These are phyloP conservation scores for Lactarius akahatsu DNA, from an alignment of 768 basidiomycete genomes.

Conservation along the genomic window DNA sequence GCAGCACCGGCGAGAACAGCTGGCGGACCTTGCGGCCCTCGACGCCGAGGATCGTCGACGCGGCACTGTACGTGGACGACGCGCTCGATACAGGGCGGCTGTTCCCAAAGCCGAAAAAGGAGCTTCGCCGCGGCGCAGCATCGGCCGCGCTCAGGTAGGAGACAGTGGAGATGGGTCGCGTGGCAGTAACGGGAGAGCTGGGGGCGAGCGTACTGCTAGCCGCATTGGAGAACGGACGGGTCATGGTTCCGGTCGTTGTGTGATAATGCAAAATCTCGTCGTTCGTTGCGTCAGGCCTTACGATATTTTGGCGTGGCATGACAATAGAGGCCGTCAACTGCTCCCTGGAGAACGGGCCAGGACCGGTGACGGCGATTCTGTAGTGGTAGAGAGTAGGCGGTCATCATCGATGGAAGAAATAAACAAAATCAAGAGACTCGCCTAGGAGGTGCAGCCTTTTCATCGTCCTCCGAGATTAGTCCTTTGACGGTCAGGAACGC, in stretches of 20 bases:
- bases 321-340: constrained; percentile 47
- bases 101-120: constrained; percentile 27
- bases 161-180: constrained; percentile 22
- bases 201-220: constrained; percentile 36
- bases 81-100: constrained; percentile 24
- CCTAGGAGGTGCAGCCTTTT: constrained; percentile 17
- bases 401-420: background rate
- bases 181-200: background rate
- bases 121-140: constrained; percentile 1
- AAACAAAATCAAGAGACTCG: background rate
- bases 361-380: constrained; percentile 16
- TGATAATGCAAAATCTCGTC: constrained; percentile 49
- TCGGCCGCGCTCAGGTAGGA: constrained; percentile 11
- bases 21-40: constrained; percentile 57
- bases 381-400: background rate
- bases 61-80: constrained; percentile 21
- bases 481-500: constrained; percentile 53
- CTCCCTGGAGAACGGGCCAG: constrained; percentile 42
- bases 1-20: constrained; percentile 64
- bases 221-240: constrained; percentile 43
- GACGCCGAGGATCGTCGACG: constrained; percentile 26
- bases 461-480: constrained; percentile 40
- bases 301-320: constrained; percentile 52
- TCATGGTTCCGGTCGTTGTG: constrained; percentile 43
- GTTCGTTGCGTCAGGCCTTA: constrained; percentile 39